A percentile compares a stretch with the other conserved stretches of the same genome.
These are phyloP conservation scores for Leucosporidium scottii DNA, from an alignment of 768 basidiomycete genomes.

Conservation along the genomic window DNA sequence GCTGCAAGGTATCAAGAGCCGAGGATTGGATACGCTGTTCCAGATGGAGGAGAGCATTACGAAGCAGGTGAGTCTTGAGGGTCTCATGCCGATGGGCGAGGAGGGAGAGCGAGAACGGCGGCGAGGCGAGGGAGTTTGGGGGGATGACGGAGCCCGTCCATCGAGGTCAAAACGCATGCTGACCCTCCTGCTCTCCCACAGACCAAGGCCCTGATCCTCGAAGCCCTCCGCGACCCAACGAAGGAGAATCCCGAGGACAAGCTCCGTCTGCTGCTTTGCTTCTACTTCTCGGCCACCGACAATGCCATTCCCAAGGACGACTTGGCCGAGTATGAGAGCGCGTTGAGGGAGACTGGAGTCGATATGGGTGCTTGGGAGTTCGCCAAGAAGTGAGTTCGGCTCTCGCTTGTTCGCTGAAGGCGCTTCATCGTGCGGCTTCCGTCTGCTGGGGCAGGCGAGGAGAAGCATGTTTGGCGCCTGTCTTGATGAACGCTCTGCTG, in stretches of 20 bases:
- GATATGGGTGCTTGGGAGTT: slow-evolving; percentile 75
- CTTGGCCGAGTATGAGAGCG: slow-evolving; percentile 74
- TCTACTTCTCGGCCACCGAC: slow-evolving; percentile 64
- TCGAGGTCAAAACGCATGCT: neutral
- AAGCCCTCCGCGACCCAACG: slow-evolving; percentile 69
- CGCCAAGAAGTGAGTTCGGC: slow-evolving; percentile 56
- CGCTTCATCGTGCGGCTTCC: neutral
- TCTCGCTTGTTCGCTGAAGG: neutral
- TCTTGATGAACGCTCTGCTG: neutral
- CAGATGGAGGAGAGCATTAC: slow-evolving; percentile 85
- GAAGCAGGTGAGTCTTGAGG: slow-evolving; percentile 71
- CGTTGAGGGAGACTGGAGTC: slow-evolving; percentile 72
- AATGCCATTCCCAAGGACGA: slow-evolving; percentile 74
- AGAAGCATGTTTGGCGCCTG: too few relatives aligned
- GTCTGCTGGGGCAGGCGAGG: neutral
- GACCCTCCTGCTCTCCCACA: slow-evolving; percentile 39
- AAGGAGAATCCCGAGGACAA: slow-evolving; percentile 71
- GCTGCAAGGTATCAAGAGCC: slow-evolving; percentile 87
- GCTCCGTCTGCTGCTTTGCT: slow-evolving; percentile 87
- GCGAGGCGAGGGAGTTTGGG: too few relatives aligned
- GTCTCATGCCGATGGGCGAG: too few relatives aligned
- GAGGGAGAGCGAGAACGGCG: too few relatives aligned
- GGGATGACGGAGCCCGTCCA: too few relatives aligned
- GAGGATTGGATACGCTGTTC: slow-evolving; percentile 94
- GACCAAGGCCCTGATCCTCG: slow-evolving; percentile 72